phyloP scores from a whole-genome alignment of 129 eudicot species.

The Tagetes patula region DNA sequence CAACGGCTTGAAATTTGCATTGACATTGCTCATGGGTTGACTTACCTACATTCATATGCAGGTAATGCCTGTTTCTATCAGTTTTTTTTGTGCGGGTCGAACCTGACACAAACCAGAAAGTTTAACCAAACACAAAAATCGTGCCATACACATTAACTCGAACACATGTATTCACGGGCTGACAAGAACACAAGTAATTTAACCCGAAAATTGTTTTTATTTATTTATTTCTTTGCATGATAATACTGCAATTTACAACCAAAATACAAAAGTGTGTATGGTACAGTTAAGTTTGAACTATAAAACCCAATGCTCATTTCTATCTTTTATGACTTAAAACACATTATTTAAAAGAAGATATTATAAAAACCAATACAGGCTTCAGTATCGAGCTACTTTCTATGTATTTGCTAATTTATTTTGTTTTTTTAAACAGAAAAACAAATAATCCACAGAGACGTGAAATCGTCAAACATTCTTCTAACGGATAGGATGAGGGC shows the following conservation, averaged over 20 bases:
- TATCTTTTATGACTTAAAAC: neutral
- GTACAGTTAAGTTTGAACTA: neutral
- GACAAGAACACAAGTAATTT: neutral
- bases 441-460: conserved; percentile 91
- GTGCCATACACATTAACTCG: neutral
- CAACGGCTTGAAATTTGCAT: conserved; percentile 93
- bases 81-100: neutral
- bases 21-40: conserved; percentile 90
- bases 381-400: neutral
- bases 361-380: neutral
- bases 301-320: neutral
- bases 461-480: conserved; percentile 92
- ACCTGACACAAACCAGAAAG: neutral
- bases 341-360: neutral
- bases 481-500: conserved; percentile 75
- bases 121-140: neutral
- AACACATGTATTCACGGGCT: neutral
- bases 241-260: neutral
- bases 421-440: conserved; percentile 53
- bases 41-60: conserved; percentile 83
- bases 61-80: conserved; percentile 37
- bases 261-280: neutral
- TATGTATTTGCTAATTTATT: neutral
- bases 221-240: neutral
- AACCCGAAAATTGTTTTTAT: neutral